Evolutionary conservation across 805 yeast genomes (phyloP), one percentile per base, ranked within the genome.

Genomic region (Candida silvatica): DNA sequence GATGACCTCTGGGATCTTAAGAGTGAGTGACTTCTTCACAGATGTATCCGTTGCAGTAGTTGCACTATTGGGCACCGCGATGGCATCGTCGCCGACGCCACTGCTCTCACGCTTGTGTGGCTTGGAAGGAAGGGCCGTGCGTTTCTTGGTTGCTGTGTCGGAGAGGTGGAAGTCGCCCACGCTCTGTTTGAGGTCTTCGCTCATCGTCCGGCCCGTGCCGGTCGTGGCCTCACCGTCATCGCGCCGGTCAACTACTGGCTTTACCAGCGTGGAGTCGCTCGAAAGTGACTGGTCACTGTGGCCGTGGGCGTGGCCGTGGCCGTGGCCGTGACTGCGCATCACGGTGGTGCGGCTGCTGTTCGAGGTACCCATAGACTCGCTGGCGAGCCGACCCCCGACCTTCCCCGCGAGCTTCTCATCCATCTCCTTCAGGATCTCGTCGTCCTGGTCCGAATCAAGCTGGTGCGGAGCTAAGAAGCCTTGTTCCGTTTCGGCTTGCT

Each of bases 351-450:
- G 12, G 11, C 11, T 8, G 12, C 12, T 12, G 7, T 12, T 12
- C 7, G 24, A 22, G 11, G 12, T 7, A 22, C 11, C 7, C 7
- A 22, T 22, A 7, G 12, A 8, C 24, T 22, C 24, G 24, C 11
- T 22, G 11, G 24, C 7, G 7, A 8, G 24, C n/a, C n/a, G n/a
- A n/a, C n/a, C n/a, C n/a, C 33, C 33, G 5, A 30, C 33, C 12
- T 30, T 26, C 5, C 28, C 16, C n/a, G 8, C 17, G 5, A 32
- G 20, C 22, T 32, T 32, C 17, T 34, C 19, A 5, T 36, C 47
- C 26, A 53, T 52, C 36, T 53, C 58, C 37, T 44, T 45, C 27
- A 44, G 27, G 7, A 53, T 53, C 27, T 44, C 45, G 6, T 37
- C 46, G 28, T 55, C 60, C 27, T 48, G 47, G n/a, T 38, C 43